Evolutionary conservation across 352 stramenopile genomes (phyloP), one percentile per base, ranked within the genome.

Genomic region (Globisporangium solare): DNA sequence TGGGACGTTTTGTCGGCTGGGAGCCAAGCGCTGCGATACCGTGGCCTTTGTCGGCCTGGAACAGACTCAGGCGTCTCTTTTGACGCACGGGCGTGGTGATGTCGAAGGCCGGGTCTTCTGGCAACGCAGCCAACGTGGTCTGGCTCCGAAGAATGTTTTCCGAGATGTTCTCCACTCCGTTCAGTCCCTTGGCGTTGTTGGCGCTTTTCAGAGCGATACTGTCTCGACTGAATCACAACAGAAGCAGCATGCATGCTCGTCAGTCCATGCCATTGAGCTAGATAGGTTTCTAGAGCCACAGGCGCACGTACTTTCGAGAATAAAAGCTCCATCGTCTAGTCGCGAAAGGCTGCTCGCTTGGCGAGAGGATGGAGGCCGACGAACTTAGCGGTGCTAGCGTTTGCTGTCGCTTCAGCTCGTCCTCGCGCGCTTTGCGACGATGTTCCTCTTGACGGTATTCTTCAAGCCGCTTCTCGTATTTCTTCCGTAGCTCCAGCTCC

Each of bases 391-490:
- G 62, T 37, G 71, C 61, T 11, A 76, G 74, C 48, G 60, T 60
- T 35, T 74, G 61, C 53, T 71, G 60, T 50, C 67, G 68, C 50
- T 68, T 83, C 11, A 67, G 63, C 14, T 86, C 74, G 17, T 86
- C 74, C 5, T 81, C 74, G 55, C 78, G 83, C 4, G 64, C 54
- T 24, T 63, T 72, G 47, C 81, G 68, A 6, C 70, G 66, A 32
- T 76, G 61, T 13, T 88, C 79, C 39, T 88, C 74, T 21, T 88
- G 76, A 3, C 80, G 70, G 27, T 92, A 89, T 42, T 90, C 80
- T 52, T 90, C 74, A 0, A 90, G 64, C 0, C 79, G 68, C 58
- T 86, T 87, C 40, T 93, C 83, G 51, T 85, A 93, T 50, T 91
- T 91, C 37, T 73, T 82, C 20, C 81, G 75, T 11, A 89, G 61